Evolutionary conservation across 2,329 filamentous ascomycete genomes (phyloP).

Genomic region (Grosmannia serpens): DNA sequence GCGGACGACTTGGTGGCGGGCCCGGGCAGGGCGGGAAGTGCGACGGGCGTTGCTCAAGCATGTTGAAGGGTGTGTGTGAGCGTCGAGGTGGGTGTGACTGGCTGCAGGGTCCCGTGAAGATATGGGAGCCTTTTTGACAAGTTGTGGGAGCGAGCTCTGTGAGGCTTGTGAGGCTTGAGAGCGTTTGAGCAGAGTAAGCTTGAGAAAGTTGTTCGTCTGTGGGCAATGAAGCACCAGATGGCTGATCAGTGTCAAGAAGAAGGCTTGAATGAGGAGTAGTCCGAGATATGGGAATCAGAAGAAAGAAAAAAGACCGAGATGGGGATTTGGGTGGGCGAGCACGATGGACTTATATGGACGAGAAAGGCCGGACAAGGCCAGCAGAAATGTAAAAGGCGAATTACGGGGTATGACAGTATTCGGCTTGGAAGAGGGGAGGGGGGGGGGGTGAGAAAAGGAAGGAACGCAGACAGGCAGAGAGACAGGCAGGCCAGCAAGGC

Average conservation of each 20-base stretch:
- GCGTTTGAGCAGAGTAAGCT: background rate
- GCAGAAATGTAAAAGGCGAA: background rate
- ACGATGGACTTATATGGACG: conserved; percentile 9
- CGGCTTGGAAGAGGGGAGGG: background rate
- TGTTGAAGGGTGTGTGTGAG: background rate
- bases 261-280: background rate
- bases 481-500: background rate
- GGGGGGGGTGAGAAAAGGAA: background rate
- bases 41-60: conserved; percentile 44
- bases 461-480: background rate
- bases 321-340: conserved; percentile 1
- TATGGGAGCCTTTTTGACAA: no score
- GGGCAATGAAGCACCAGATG: background rate
- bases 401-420: background rate
- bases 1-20: conserved; percentile 51
- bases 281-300: background rate
- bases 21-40: conserved; percentile 57
- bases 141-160: background rate
- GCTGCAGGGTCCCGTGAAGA: no score
- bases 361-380: conserved; percentile 1
- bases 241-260: background rate
- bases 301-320: background rate
- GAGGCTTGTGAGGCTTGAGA: background rate
- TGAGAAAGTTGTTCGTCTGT: background rate
- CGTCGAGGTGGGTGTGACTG: background rate